Percentiles rank a stretch among this genome's conserved stretches.
Evolutionary conservation across 2,329 filamentous ascomycete species (phyloP).

Genomic region (Chaetomiaceae sp.): DNA sequence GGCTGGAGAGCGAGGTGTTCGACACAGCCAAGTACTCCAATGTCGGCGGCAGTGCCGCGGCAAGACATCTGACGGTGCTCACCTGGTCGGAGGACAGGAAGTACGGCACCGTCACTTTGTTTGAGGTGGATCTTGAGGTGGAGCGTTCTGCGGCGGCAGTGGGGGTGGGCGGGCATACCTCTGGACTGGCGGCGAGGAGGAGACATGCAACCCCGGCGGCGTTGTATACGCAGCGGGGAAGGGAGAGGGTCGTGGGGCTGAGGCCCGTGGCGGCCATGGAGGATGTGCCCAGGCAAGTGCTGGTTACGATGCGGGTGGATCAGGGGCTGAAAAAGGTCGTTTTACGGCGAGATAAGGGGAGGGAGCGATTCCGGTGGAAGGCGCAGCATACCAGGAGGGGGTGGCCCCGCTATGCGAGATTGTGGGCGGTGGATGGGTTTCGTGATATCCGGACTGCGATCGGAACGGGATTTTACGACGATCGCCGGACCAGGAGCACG

Average conservation of each 20-base stretch:
- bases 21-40: slow-evolving; percentile 20
- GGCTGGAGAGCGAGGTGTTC: slow-evolving; percentile 17
- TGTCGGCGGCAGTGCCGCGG: not conserved
- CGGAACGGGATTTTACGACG: not conserved
- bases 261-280: slow-evolving; percentile 17
- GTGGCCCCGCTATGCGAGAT: not conserved
- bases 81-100: slow-evolving; percentile 13
- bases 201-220: not conserved
- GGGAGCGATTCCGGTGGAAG: slow-evolving; percentile 10
- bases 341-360: not conserved
- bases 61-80: slow-evolving; percentile 14
- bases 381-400: slow-evolving; percentile 1
- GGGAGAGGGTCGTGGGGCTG: not conserved
- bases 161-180: not conserved
- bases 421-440: not conserved
- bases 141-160: not conserved
- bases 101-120: slow-evolving; percentile 15
- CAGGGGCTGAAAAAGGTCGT: slow-evolving; percentile 11
- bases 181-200: not conserved
- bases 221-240: not conserved
- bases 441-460: not conserved
- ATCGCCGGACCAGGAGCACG: too few relatives aligned
- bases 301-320: slow-evolving; percentile 14
- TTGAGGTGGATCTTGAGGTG: slow-evolving; percentile 7
- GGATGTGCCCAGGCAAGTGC: slow-evolving; percentile 13